phyloP scores from a whole-genome alignment of 352 stramenopile genomes.

The Ophiocytium majus region DNA sequence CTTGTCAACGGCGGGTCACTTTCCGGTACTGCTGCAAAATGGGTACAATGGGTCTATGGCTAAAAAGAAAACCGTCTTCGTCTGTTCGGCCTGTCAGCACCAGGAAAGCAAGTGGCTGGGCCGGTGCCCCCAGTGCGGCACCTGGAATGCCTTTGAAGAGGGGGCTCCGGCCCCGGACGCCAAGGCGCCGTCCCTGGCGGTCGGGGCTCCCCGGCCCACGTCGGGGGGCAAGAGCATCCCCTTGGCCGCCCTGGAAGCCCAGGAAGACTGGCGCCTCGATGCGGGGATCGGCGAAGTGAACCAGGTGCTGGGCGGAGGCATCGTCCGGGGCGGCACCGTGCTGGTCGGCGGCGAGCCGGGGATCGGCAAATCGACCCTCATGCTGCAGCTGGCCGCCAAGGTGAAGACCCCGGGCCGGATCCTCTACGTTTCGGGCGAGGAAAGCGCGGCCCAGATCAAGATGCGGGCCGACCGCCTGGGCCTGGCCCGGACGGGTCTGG shows the following conservation, averaged over 20 bases:
- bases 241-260: not conserved
- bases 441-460: slow-evolving; percentile 87
- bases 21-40: too few relatives aligned
- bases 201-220: not conserved
- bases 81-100: not conserved
- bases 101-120: not conserved
- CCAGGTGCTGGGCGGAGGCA: slow-evolving; percentile 85
- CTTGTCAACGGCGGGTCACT: too few relatives aligned
- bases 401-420: slow-evolving; percentile 65
- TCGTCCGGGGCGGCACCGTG: slow-evolving; percentile 84
- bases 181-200: not conserved
- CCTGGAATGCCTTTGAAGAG: slow-evolving; percentile 1
- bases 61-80: not conserved
- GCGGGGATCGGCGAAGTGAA: slow-evolving; percentile 62
- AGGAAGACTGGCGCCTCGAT: not conserved
- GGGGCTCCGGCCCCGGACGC: not conserved
- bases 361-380: slow-evolving; percentile 79
- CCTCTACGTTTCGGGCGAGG: slow-evolving; percentile 90
- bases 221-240: not conserved
- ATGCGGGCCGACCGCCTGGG: slow-evolving; percentile 79
- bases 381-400: slow-evolving; percentile 82
- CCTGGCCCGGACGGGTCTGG: slow-evolving; percentile 46
- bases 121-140: not conserved
- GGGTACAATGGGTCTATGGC: too few relatives aligned
- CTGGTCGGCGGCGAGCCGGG: slow-evolving; percentile 87